Evolutionary conservation across 441 rosid genomes (phyloP).

Genomic region (Metrosideros polymorpha): DNA sequence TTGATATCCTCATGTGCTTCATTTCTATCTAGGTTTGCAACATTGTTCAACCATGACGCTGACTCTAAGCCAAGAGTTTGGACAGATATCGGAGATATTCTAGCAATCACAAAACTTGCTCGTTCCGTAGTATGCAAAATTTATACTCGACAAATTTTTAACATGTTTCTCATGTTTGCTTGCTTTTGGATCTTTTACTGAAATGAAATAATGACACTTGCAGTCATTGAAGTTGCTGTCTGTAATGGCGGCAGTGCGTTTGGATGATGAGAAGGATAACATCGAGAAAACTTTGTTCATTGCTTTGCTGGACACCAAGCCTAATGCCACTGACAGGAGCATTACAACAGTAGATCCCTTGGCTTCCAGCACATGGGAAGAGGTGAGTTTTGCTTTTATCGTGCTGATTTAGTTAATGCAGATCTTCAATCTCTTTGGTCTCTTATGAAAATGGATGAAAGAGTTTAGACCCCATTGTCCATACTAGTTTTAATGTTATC

Average conservation of each 20-base stretch:
- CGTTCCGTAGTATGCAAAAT: conserved; percentile 59
- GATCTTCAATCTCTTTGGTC: not conserved
- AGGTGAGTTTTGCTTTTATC: conserved; percentile 30
- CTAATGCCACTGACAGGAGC: conserved; percentile 33
- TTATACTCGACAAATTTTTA: conserved; percentile 1
- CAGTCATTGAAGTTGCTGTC: conserved; percentile 87
- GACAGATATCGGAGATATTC: conserved; percentile 94
- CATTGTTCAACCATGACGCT: conserved; percentile 81
- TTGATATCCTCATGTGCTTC: not conserved
- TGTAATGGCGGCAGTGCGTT: conserved; percentile 67
- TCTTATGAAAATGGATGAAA: not conserved
- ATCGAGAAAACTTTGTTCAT: conserved; percentile 56
- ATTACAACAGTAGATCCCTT: conserved; percentile 54
- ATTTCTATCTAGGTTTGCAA: conserved; percentile 56
- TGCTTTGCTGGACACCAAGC: conserved; percentile 42
- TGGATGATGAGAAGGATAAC: conserved; percentile 63
- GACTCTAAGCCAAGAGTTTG: conserved; percentile 98
- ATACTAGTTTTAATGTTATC: not conserved
- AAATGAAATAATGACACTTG: conserved; percentile 2
- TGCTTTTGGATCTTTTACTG: conserved; percentile 6
- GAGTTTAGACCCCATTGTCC: not conserved
- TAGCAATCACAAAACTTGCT: conserved; percentile 85
- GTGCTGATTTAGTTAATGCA: not conserved
- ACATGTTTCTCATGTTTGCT: not conserved
- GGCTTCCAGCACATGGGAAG: conserved; percentile 86